Evolutionary conservation across 495 filamentous ascomycete genomes (phyloP), one percentile per base, ranked within the genome.

Genomic region (Cercophora sp.): DNA sequence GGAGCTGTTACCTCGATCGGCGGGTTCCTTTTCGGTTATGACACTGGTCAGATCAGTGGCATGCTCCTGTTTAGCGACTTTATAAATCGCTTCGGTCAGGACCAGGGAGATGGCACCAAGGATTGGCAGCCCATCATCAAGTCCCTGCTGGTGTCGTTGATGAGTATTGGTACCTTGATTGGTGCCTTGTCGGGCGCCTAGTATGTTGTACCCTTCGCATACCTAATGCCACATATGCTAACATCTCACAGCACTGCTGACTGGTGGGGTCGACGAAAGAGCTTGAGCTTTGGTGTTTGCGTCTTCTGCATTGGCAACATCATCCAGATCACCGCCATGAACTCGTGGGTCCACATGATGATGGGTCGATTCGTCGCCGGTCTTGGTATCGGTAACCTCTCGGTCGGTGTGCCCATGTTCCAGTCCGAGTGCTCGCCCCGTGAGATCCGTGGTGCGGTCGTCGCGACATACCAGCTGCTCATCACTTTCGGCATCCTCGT

Each of bases 401-500:
- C 81, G 47, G 79, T 81, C 37, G 67, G 82, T 19, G 79, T 84
- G 32, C 81, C 81, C 58, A 80, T 85, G 79, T 84, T 79, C 67
- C 77, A 80, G 60, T 73, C 70, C 49, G 79, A 82, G 41, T 67
- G 57, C 26, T 52, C 52, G 5, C 84, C 84, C 18, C 63, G 70
- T 9, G 79, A 86, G 66, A 77, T 87, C 45, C 78, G 84, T 54
- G 84, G 83, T 56, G 80, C 81, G 31, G 63, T 72, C 32, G 66
- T 71, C 42, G 75, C 80, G 44, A 77, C 80, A 27, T 91, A 89
- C 68, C 87, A 91, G 70, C 77, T 91, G 24, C 84, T 89, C 65
- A 86, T 89, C 61, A 88, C 87, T 18, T 72, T 87, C 34, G 87
- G 87, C 48, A 87, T 91, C 65, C 82, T 89, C 55, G 74, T 85